Evolutionary conservation across 129 eudicot genomes (phyloP), one percentile per base, ranked within the genome.

Genomic region (carrot (Daucus carota)): DNA sequence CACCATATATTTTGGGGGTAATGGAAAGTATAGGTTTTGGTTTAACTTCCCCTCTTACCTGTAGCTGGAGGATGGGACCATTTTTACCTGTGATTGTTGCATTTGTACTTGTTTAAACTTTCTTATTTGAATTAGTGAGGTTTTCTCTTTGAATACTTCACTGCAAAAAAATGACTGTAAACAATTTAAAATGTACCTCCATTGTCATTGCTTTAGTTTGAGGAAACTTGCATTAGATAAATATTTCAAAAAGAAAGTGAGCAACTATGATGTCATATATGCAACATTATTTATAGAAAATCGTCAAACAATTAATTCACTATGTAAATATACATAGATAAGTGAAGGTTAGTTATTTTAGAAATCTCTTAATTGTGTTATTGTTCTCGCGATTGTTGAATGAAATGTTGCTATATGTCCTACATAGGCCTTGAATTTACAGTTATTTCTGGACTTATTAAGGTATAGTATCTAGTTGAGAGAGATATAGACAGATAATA

Each of bases 31-130:
- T 26, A 28, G 3, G 34, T 47, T 26, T 20, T 33, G 62, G 70
- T 38, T 38, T 10, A 57, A 40, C 78, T 52, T 52, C 31, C 59
- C 78, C 36, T 52, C 31, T 43, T 0, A 42, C 20, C 18, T 75
- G 60, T 41, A 26, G 72, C 72, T 11, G 65, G 79, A 50, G 18
- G 13, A 40, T 50, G 76, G 71, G 76, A 26, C 72, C 71, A 78
- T 71, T 60, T 41, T 31, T 47, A 79, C 24, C 63, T 44, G 32
- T 62, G 16, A 2, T 33, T 31, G 76, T 32, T 22, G 42, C 42
- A 73, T 73, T 32, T 36, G 14, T 36, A 33, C 36, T 75, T 75
- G 8, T 50, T 68, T 67, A 29, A 69, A 76, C 6, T 48, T 18
- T 36, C 68, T 36, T 6, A 26, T 46, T 7, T 43, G 12, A 57